A percentile compares a stretch with the other conserved stretches of the same genome.
Evolutionary conservation across 2,329 filamentous ascomycete species (phyloP).

Genomic region (Ophiostoma ulmi): DNA sequence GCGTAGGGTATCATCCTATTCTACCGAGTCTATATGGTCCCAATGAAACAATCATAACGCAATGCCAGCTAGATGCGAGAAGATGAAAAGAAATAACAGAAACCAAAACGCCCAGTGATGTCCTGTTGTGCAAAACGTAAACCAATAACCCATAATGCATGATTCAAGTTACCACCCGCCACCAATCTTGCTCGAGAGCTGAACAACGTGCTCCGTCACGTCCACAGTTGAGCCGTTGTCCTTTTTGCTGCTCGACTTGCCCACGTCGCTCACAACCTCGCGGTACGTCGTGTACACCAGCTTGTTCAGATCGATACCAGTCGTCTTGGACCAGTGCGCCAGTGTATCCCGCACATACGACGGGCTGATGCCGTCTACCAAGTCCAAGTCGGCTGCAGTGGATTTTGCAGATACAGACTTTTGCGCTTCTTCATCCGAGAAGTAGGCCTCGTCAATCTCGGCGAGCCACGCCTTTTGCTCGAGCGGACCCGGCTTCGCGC

Average conservation of each 20-base stretch:
- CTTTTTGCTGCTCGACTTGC: conserved; percentile 54
- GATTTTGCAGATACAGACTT: not conserved
- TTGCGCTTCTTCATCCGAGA: conserved; percentile 56
- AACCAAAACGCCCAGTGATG: not conserved
- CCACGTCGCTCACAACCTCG: conserved; percentile 90
- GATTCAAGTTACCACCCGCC: conserved; percentile 70
- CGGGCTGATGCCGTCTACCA: conserved; percentile 55
- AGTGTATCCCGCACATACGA: conserved; percentile 63
- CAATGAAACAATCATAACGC: not conserved
- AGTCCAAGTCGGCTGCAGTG: conserved; percentile 12
- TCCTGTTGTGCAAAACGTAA: not conserved
- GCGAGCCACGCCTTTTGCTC: conserved; percentile 84
- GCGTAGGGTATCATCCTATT: conserved; percentile 6
- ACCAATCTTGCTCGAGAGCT: conserved; percentile 83
- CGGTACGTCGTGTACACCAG: conserved; percentile 83
- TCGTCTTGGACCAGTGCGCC: conserved; percentile 68
- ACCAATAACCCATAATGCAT: not conserved
- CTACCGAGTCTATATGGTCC: not conserved
- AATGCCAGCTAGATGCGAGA: not conserved
- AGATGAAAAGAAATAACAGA: conserved; percentile 7
- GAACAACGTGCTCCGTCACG: conserved; percentile 76
- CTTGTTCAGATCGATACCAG: conserved; percentile 64
- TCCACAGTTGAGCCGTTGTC: conserved; percentile 42
- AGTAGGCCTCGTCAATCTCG: conserved; percentile 84
- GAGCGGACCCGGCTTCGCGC: conserved; percentile 59